Base-by-base conservation (phyloP, 495 filamentous ascomycete genomes). In the Penicillium longicatenatum region DNA sequence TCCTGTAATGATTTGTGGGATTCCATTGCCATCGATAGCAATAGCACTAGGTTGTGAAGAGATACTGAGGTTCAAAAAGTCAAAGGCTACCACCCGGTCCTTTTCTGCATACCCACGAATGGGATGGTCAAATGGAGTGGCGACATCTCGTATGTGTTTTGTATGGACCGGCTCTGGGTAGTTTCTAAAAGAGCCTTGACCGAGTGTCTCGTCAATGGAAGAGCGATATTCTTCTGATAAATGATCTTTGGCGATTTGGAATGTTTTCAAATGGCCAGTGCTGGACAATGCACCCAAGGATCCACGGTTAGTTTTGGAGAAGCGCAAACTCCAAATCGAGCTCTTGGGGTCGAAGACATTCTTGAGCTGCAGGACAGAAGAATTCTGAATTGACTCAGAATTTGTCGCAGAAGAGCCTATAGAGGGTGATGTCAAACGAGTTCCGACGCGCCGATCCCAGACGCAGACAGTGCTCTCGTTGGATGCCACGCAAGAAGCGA, bases 371-470 rank as follows among this genome's bases (percentile, higher is more conserved):
- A 97, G 77, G 6, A 89, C 86, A 12, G 84, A 52, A 2, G 74
- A 76, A 4, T 71, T 58, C 54, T 78, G 78, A 31, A 67, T 70
- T 2, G 67, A 59, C 16, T 75, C 75, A 6, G 70, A 45, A 11
- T 39, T 61, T n/a, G 58, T 70, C 3, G 75, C 56, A n/a, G 72
- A 61, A 43, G 67, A 66, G 9, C 75, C 76, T 11, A 77, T 60
- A 11, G 70, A 70, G 14, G 78, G 63, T 10, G 72, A 71, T 21
- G 73, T 69, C 14, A 75, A 71, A 14, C 84, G 81, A 30, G 77
- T 66, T 9, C 85, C 82, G 46, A 85, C 86, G 14, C 94, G 87
- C 17, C 86, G 84, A 70, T 98, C 94, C 94, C 94, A 98, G 16
- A 98, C 80, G 59, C 88, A 89, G 52, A 98, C 82, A 3, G 80